phyloP scores from a whole-genome alignment of 805 yeast genomes.

The Kazachstania africana region DNA sequence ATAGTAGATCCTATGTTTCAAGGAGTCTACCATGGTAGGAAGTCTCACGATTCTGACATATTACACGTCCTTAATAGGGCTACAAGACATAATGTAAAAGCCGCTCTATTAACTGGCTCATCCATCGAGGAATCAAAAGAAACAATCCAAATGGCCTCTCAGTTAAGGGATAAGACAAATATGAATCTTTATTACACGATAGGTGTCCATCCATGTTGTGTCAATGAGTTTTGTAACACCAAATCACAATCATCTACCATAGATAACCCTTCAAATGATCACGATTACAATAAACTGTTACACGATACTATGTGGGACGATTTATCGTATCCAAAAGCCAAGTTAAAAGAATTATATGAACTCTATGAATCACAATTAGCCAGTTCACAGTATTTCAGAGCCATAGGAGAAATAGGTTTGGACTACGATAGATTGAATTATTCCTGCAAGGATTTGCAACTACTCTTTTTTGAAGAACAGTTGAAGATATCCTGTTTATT shows the following conservation, averaged over 20 bases:
- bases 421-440: constrained; percentile 86
- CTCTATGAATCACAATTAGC: constrained; percentile 42
- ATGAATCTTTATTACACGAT: constrained; percentile 50
- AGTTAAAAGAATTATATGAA: constrained; percentile 31
- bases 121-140: constrained; percentile 51
- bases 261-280: constrained; percentile 19
- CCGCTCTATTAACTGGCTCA: constrained; percentile 77
- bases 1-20: constrained; percentile 81
- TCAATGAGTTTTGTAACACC: constrained; percentile 30
- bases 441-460: constrained; percentile 58
- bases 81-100: constrained; percentile 45
- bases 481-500: constrained; percentile 40
- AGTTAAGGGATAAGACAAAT: constrained; percentile 16
- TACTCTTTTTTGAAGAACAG: constrained; percentile 57
- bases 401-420: constrained; percentile 92
- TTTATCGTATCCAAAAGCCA: constrained; percentile 4
- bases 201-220: constrained; percentile 94
- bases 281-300: constrained; percentile 8
- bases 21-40: constrained; percentile 65
- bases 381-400: constrained; percentile 45
- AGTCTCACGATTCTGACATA: constrained; percentile 58
- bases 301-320: constrained; percentile 4
- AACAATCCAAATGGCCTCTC: constrained; percentile 46
- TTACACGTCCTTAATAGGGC: constrained; percentile 58
- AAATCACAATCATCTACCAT: constrained; percentile 17